Evolutionary conservation across 176 grass and related monocot genomes (phyloP), one percentile per base, ranked within the genome.

Genomic region (Secale cereale): DNA sequence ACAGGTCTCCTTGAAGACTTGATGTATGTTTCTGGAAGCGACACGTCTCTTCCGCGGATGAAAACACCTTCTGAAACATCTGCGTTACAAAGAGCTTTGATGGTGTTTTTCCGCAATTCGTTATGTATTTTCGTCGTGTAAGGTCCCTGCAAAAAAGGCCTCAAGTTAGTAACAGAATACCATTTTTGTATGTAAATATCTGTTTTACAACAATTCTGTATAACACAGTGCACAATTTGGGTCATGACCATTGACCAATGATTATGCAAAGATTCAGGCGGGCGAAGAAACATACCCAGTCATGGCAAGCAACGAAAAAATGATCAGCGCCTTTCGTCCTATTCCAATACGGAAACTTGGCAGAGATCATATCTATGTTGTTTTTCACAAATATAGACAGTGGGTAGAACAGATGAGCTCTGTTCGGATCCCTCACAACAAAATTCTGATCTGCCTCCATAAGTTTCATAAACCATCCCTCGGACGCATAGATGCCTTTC

Each of bases 381-480:
- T 87, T 83, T 65, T 94, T 97, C 39, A 97, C 9, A 33, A 94
- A 97, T 12, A 88, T 91, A 39, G 90, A 93, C 32, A 98, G 66
- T 29, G 90, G 82, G 83, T 95, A 98, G 73, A 95, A 98, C 74
- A 98, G 87, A 82, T 98, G 92, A 15, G 95, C 89, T 61, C 76
- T 87, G 26, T 85, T 84, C 41, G 91, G 80, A 80, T 98, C 90
- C 82, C 86, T 94, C 9, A 88, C 83, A 74, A 89, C 89, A 54
- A 94, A 98, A 43, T 82, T 74, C 74, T 91, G 92, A 80, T 85
- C 92, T 59, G 61, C 80, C 85, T 97, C 90, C 78, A 97, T 90
- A 69, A 98, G 79, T 86, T 85, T 98, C 92, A 98, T 98, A 80
- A 98, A 98, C 95, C 95, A 98, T 6, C 95, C 92, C 80, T 98